Conservation (phyloP, 257 asterid genomes). For the Mitragyna speciosa region DNA sequence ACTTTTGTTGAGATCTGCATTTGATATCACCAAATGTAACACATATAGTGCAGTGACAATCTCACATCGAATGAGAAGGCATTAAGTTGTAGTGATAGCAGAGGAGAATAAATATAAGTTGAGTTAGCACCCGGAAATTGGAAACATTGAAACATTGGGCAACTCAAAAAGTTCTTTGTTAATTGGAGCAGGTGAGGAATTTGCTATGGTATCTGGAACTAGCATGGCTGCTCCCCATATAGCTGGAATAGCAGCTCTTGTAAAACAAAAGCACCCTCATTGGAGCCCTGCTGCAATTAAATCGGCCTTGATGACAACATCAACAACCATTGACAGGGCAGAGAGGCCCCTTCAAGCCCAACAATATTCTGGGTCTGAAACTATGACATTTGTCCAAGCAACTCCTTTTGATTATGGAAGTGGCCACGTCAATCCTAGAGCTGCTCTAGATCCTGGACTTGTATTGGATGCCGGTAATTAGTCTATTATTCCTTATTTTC, state of each 20-base stretch:
- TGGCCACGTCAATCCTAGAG: slow-evolving; percentile 80
- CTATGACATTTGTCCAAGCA: slow-evolving; percentile 58
- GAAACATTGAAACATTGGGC: not conserved
- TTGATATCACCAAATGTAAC: not conserved
- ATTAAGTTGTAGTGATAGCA: not conserved
- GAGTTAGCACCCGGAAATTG: not conserved
- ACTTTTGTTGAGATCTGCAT: not conserved
- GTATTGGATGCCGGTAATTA: slow-evolving; percentile 63
- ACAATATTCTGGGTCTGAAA: slow-evolving; percentile 69
- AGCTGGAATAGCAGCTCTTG: slow-evolving; percentile 80
- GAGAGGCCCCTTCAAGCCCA: slow-evolving; percentile 77
- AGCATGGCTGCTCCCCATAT: slow-evolving; percentile 92
- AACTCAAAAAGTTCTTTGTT: slow-evolving; percentile 7
- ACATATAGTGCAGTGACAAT: not conserved
- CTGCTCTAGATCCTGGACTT: slow-evolving; percentile 79
- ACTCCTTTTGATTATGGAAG: slow-evolving; percentile 83
- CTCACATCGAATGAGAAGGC: not conserved
- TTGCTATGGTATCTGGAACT: slow-evolving; percentile 79
- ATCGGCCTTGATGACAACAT: slow-evolving; percentile 78
- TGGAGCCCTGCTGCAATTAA: slow-evolving; percentile 90
- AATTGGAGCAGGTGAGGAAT: slow-evolving; percentile 67
- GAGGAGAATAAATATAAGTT: not conserved
- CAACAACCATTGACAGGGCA: slow-evolving; percentile 64
- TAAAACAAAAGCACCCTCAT: slow-evolving; percentile 74
- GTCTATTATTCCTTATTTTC: too few relatives aligned